Base-by-base conservation (phyloP, 805 yeast genomes). In the Myxozyma kluyveri region DNA sequence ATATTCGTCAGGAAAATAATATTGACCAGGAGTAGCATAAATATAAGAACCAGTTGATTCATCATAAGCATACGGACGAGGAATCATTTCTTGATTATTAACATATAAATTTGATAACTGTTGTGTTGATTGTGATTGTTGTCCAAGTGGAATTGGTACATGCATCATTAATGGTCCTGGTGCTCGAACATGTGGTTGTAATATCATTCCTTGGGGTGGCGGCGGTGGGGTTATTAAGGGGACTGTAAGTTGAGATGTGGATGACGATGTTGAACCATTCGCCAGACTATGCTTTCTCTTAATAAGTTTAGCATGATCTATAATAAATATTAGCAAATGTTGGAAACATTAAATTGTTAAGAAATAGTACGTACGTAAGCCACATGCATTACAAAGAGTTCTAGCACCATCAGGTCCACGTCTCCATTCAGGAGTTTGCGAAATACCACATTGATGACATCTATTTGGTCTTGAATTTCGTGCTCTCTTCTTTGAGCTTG, bases 341-440 rank as follows among this genome's bases (percentile, higher is more conserved):
- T 3, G 1, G 14, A 24, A 35, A 23, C 22, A 7, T 18, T 14
- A 3, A 6, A 7, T 3, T 24, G 18, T 14, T 36, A 35, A 22
- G 2, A 36, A 24, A 22, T 18, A 12, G 14, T 31, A 46, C 58
- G 23, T 42, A 54, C 59, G 62, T 37, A 86, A 69, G 0, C 95
- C 95, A 66, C 95, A 86, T 0, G 93, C 93, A 65, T 86, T 87
- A 69, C 95, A 86, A 45, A 86, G 68, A 0, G 89, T 83, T 36
- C 88, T 72, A 12, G 81, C 79, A 2, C 93, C 95, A 48, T 78
- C 77, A 1, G 95, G 93, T 0, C 93, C 93, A 42, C 84, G 75
- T 49, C 95, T 71, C 95, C 95, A 86, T 66, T 86, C 93, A 0
- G 93, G 93, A 0, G 95, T 84, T 42, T 78, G 79, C 5, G 59